phyloP scores from a whole-genome alignment of 2,329 filamentous ascomycete species.

The Westerdykella aurantiaca region DNA sequence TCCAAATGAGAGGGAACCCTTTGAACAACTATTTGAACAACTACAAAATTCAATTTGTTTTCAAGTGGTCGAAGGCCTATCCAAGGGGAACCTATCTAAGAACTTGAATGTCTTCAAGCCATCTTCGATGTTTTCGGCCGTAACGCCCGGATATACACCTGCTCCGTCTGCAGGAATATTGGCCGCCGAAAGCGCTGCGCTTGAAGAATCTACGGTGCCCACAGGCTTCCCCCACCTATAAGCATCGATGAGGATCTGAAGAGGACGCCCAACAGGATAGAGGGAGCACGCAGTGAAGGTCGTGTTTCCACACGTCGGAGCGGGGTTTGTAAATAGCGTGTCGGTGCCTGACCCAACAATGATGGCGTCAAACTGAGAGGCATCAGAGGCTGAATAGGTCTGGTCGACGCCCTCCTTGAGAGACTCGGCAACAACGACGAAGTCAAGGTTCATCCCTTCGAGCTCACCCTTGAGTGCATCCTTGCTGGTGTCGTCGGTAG shows the following conservation, averaged over 20 bases:
- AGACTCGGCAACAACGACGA: constrained; percentile 57
- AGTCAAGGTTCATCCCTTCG: constrained; percentile 48
- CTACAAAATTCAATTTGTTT: too few species aligned
- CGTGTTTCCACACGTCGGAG: constrained; percentile 19
- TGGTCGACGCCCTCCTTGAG: constrained; percentile 51
- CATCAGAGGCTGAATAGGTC: constrained; percentile 62
- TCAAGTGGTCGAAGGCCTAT: constrained; percentile 26
- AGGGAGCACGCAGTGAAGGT: constrained; percentile 43
- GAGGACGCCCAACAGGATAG: constrained; percentile 58
- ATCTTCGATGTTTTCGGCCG: constrained; percentile 31
- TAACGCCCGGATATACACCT: constrained; percentile 28
- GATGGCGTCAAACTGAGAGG: constrained; percentile 58
- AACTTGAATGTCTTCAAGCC: constrained; percentile 63
- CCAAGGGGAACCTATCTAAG: constrained; percentile 56
- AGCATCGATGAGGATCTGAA: constrained; percentile 57
- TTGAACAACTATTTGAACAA: too few species aligned
- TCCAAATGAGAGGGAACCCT: too few species aligned
- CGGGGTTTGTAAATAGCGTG: constrained; percentile 48
- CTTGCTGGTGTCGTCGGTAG: constrained; percentile 42
- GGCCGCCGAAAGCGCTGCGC: constrained; percentile 38
- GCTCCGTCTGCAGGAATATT: constrained; percentile 42
- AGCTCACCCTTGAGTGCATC: constrained; percentile 53
- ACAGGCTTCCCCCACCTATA: constrained; percentile 68
- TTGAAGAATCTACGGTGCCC: constrained; percentile 50
- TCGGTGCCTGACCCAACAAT: constrained; percentile 51